Evolutionary conservation across 2,329 filamentous ascomycete genomes (phyloP), one percentile per base, ranked within the genome.

Genomic region (Hymenoscyphus linearis): DNA sequence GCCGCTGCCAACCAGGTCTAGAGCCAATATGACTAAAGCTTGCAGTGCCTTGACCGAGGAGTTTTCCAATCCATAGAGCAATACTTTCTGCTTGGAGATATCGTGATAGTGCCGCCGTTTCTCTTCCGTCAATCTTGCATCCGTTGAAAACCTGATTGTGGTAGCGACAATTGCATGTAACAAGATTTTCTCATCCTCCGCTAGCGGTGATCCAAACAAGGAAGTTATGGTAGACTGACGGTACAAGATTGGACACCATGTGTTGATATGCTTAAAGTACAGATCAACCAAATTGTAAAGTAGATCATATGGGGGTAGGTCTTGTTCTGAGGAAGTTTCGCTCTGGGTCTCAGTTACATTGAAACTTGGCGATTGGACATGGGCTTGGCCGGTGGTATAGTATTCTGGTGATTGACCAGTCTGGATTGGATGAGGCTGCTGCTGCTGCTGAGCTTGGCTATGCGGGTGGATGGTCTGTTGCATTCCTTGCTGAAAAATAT

Each of bases 201-300:
- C 89, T 1, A 95, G 77, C 0, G 86, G 85, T 1, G 87, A 84
- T 0, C 91, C 91, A 67, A 96, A 96, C 0, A 96, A 80, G 0
- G 86, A 85, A 68, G 96, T 90, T 9, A 96, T 75, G 0, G 91
- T 96, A 3, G 88, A 86, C 70, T 90, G 86, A 25, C 91, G 85
- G 74, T 96, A 91, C n/a, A 96, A 78, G 26, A 96, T 95, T 0
- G 93, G 92, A 72, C 91, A 96, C 88, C 89, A 92, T 0, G 87
- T 88, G 69, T 91, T 91, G 72, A 91, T 84, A 69, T 91, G 86
- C 64, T 90, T 89, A 70, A 92, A 92, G 71, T 90, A 92, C 0
- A 91, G 79, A 67, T 91, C 88, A 6, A 88, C 87, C 12, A 92
- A 75, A 2, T 85, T 82, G 68, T 91, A 91, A 0, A 91, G 76